Base-by-base conservation (phyloP, 129 eudicot species). In the Sambucus nigra region DNA sequence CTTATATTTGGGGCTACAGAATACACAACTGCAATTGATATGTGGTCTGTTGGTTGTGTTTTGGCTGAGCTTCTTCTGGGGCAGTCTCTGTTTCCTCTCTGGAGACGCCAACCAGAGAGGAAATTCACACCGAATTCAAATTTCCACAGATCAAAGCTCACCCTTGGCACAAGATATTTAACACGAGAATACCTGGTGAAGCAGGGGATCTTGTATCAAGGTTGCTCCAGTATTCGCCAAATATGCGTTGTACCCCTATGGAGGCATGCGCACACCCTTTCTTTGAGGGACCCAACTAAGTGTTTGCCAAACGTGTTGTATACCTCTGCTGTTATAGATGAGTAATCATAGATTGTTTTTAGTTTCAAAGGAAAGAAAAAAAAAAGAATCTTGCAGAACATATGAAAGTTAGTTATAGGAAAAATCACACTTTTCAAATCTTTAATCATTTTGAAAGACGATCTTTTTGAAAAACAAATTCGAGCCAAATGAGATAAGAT, bases 101-200 rank as follows among this genome's bases (percentile, higher is more conserved):
- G 75, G 99, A 95, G 51, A 86, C 99, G 1, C 99, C 99, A 56
- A 92, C 99, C 31, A 76, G 99, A 49, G 99, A 92, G 67, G 99
- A 92, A 70, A 86, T 92, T 69, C 86, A 92, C 73, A 92, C 64
- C 3, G 99, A 92, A 49, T 92, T 79, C 55, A 92, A 92, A 71
- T 92, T 92, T 70, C 99, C 99, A 27, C 94, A 86, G 52, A 92
- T 92, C 64, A 92, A 92, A 73, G 95, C 99, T 63, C 95, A 92
- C 59, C 99, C 99, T 12, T 92, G 95, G 99, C 95, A 92, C 74
- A 92, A 92, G 99, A 73, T 92, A 53, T 92, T 92, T 65, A 73
- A 92, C 68, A 91, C 76, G 68, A 79, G 78, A 67, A 69, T 85
- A 76, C 95, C 98, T 17, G 51, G 89, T 31, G 98, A 91, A 69